phyloP scores from a whole-genome alignment of 192 early-diverging fungal genomes.

The Diversispora eburnea region DNA sequence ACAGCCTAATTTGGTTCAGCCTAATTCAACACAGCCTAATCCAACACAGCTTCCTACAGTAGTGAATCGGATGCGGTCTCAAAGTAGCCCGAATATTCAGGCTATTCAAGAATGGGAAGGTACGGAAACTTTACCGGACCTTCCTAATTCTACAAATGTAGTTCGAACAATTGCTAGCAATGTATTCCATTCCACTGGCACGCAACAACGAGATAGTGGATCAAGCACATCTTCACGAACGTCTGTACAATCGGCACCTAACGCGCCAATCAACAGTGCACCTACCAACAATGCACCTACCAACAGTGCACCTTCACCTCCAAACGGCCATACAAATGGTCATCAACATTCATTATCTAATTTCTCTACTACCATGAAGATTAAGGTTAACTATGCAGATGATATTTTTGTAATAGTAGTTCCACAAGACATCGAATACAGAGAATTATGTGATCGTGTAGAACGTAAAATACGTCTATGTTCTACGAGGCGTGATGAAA shows the following conservation, averaged over 20 bases:
- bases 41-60: background rate
- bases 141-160: constrained; percentile 34
- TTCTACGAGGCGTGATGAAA: constrained; percentile 54
- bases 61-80: constrained; percentile 45
- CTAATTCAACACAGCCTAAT: background rate
- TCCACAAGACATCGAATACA: constrained; percentile 67
- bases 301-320: constrained; percentile 31
- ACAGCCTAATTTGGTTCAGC: background rate
- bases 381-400: constrained; percentile 85
- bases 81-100: constrained; percentile 59
- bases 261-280: constrained; percentile 26
- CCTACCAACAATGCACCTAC: constrained; percentile 31
- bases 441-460: constrained; percentile 75
- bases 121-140: constrained; percentile 27
- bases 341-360: constrained; percentile 33
- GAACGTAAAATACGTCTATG: constrained; percentile 89
- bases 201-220: constrained; percentile 13
- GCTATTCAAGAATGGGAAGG: constrained; percentile 38
- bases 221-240: constrained; percentile 18
- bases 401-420: constrained; percentile 89
- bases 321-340: constrained; percentile 33
- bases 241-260: constrained; percentile 30
- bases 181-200: constrained; percentile 27
- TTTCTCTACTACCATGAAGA: constrained; percentile 58
- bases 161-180: constrained; percentile 34